Base-by-base conservation (phyloP, 805 yeast genomes). In the Crinitomyces ghanaensis region DNA sequence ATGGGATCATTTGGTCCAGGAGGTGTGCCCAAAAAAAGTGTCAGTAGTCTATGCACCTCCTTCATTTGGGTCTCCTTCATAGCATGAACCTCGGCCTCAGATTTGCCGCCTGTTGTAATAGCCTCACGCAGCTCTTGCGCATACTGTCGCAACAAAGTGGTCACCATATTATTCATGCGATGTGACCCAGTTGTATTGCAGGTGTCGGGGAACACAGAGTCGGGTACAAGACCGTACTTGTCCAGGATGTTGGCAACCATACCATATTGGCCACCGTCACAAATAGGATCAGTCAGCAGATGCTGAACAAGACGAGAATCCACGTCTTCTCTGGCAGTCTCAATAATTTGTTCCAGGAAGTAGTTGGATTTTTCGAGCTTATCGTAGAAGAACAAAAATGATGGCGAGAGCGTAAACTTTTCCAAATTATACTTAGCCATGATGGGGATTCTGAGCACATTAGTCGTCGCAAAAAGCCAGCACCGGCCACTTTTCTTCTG, bases 201-300 rank as follows among this genome's bases (percentile, higher is more conserved):
- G 35, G 72, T 64, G 53, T 83, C 94, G 7, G 88, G 86, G 58
- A 68, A 84, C 12, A 72, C 54, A 42, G 68, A 71, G 49, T 76
- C 65, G 24, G 95, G 95, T 34, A 83, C 80, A 34, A 79, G 51
- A 19, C 94, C 94, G 47, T 83, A 84, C 56, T 83, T 84, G 41
- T 74, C 72, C 32, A 82, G 69, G 37, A 84, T 53, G 56, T 82
- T 80, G 31, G 76, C 64, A 52, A 81, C 71, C 91, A 83, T 78
- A 43, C 79, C 76, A 66, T 79, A 82, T 57, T 83, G 94, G 34
- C 95, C 94, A 45, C 95, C 94, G 50, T 84, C 94, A 38, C 68
- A 54, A 28, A 75, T 72, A 16, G 94, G 93, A 35, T 71, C 76
- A 4, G 60, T 45, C 35, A 82, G 60, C 30, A 83, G 56, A 44